phyloP scores from a whole-genome alignment of 2,329 filamentous ascomycete species.

The Fusarium anthophilum region DNA sequence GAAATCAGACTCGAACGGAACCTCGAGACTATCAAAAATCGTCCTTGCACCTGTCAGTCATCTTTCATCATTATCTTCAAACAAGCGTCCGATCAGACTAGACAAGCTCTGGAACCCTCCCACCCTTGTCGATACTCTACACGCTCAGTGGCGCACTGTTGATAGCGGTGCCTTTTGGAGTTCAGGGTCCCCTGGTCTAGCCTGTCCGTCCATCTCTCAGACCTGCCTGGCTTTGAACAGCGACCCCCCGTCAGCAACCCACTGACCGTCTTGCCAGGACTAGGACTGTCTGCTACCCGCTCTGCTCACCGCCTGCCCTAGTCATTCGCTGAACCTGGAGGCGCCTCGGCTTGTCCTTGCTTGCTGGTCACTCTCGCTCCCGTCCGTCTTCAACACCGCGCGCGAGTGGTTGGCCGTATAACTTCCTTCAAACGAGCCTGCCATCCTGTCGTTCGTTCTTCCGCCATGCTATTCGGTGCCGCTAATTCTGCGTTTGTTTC shows the following conservation, averaged over 20 bases:
- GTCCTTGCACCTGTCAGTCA: conserved; percentile 23
- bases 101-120: conserved; percentile 5
- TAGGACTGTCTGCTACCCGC: conserved; percentile 29
- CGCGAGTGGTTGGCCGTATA: conserved; percentile 41
- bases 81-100: conserved; percentile 29
- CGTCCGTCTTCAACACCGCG: conserved; percentile 35
- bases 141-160: conserved; percentile 24
- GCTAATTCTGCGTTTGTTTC: conserved; percentile 34
- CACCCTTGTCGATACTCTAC: conserved; percentile 15
- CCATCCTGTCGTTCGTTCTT: conserved; percentile 35
- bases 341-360: conserved; percentile 23
- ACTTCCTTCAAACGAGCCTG: conserved; percentile 35
- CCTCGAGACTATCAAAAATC: background rate
- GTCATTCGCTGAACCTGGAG: conserved; percentile 35
- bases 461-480: conserved; percentile 41
- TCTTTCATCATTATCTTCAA: conserved; percentile 18
- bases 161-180: conserved; percentile 27
- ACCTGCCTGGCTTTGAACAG: conserved; percentile 29
- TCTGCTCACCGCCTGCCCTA: conserved; percentile 42
- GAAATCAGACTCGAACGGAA: background rate
- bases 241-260: conserved; percentile 23
- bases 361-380: conserved; percentile 29
- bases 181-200: conserved; percentile 37
- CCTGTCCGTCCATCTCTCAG: conserved; percentile 33
- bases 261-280: conserved; percentile 35